Conservation (phyloP, 2,329 filamentous ascomycete species). For the Scytalidium sp. region DNA sequence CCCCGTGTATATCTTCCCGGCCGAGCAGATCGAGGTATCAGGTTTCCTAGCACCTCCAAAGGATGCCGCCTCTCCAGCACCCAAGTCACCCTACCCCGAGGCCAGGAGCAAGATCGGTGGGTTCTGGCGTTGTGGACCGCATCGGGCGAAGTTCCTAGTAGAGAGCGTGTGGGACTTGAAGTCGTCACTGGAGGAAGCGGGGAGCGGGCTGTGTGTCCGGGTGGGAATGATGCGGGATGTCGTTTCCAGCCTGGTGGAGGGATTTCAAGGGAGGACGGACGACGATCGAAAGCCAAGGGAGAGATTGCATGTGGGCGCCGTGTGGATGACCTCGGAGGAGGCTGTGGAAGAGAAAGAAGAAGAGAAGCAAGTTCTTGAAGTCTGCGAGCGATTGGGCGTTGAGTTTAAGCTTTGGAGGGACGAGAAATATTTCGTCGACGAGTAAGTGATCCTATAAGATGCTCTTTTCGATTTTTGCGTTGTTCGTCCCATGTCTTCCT, state of each 20-base stretch:
- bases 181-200: conserved; percentile 51
- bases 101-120: conserved; percentile 62
- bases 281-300: not conserved
- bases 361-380: conserved; percentile 50
- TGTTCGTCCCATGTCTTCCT: too few relatives aligned
- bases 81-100: conserved; percentile 62
- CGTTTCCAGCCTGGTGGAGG: conserved; percentile 53
- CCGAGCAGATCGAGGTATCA: conserved; percentile 70
- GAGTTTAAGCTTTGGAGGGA: conserved; percentile 67
- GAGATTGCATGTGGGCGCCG: conserved; percentile 47
- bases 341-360: conserved; percentile 67
- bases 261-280: conserved; percentile 32
- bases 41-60: conserved; percentile 59
- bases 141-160: conserved; percentile 69
- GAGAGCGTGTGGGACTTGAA: conserved; percentile 75
- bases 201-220: conserved; percentile 61
- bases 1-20: conserved; percentile 66
- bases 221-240: conserved; percentile 61
- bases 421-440: conserved; percentile 77
- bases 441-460: conserved; percentile 53
- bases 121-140: conserved; percentile 72
- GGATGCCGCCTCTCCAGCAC: conserved; percentile 6
- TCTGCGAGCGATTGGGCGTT: conserved; percentile 50
- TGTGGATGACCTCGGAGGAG: conserved; percentile 75
- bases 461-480: not conserved